Conservation (phyloP, 2,329 filamentous ascomycete genomes). For the Phaeomoniella chlamydospora region DNA sequence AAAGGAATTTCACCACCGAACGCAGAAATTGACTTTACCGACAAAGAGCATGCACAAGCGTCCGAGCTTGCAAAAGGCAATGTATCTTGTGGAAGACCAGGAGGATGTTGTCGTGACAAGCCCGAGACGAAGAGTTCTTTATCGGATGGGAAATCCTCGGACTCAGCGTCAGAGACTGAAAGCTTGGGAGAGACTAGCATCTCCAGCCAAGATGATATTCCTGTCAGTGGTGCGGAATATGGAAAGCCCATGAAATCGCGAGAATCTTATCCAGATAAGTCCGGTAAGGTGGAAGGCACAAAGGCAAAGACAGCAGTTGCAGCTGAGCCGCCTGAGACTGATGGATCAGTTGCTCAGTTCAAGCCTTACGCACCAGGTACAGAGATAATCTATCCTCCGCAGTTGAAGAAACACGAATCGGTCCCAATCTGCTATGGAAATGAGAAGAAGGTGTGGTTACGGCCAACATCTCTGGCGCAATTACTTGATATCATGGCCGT, state of each 20-base stretch:
- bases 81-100: conserved; percentile 13
- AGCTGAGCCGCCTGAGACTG: conserved; percentile 18
- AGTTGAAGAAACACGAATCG: conserved; percentile 62
- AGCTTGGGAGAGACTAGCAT: conserved; percentile 2
- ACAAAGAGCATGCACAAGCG: conserved; percentile 1
- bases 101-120: conserved; percentile 13
- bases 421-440: conserved; percentile 69
- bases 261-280: conserved; percentile 16
- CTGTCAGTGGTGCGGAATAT: conserved; percentile 1
- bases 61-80: conserved; percentile 1
- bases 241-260: conserved; percentile 1
- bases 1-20: conserved; percentile 38
- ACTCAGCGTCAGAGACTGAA: conserved; percentile 1
- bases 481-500: conserved; percentile 69
- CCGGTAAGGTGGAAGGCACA: conserved; percentile 25
- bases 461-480: conserved; percentile 64
- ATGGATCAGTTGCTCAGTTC: conserved; percentile 59
- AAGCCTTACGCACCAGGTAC: conserved; percentile 79
- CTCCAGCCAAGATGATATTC: conserved; percentile 2
- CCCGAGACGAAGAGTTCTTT: neutral
- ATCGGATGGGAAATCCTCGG: conserved; percentile 2
- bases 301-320: conserved; percentile 26
- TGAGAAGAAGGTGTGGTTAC: conserved; percentile 71
- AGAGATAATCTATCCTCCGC: conserved; percentile 75
- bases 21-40: conserved; percentile 22